phyloP scores from a whole-genome alignment of 2,329 filamentous ascomycete species.

The Pyrenophora seminiperda region DNA sequence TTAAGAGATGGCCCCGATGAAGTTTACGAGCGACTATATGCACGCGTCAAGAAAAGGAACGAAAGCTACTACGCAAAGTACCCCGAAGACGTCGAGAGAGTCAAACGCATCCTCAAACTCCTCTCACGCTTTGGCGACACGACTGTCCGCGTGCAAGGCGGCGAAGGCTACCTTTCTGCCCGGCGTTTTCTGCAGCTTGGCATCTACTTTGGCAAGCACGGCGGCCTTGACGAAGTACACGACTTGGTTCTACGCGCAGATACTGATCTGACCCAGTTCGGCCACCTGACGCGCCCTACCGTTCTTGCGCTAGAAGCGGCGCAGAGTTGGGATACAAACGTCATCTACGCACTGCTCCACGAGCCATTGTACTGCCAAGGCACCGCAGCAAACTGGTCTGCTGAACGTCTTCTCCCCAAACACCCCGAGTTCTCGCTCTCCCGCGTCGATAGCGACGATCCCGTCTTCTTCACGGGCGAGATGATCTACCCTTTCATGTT shows the following conservation, averaged over 20 bases:
- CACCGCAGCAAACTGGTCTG: constrained; percentile 73
- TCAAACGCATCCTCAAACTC: constrained; percentile 69
- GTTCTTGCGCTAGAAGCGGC: constrained; percentile 70
- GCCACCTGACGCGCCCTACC: constrained; percentile 74
- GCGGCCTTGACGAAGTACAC: constrained; percentile 39
- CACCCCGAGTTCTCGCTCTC: constrained; percentile 52
- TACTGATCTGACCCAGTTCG: constrained; percentile 75
- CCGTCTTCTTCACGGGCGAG: constrained; percentile 84
- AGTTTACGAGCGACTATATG: constrained; percentile 74
- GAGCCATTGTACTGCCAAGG: constrained; percentile 85
- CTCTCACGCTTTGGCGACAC: constrained; percentile 63
- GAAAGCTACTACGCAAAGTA: constrained; percentile 81
- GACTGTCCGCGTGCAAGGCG: constrained; percentile 70
- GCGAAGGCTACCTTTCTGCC: constrained; percentile 70
- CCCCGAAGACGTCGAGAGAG: constrained; percentile 73
- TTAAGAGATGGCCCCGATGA: constrained; percentile 72
- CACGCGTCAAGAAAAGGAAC: constrained; percentile 73
- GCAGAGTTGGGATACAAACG: constrained; percentile 72
- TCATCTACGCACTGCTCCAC: constrained; percentile 86
- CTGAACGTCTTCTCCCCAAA: constrained; percentile 64
- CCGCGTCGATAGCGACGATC: constrained; percentile 51
- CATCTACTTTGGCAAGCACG: constrained; percentile 77
- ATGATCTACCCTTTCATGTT: constrained; percentile 92
- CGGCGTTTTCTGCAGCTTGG: constrained; percentile 78
- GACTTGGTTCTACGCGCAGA: constrained; percentile 71